These are phyloP conservation scores for Trifolium repens DNA, from an alignment of 306 rosid species.

Conservation along the genomic window DNA sequence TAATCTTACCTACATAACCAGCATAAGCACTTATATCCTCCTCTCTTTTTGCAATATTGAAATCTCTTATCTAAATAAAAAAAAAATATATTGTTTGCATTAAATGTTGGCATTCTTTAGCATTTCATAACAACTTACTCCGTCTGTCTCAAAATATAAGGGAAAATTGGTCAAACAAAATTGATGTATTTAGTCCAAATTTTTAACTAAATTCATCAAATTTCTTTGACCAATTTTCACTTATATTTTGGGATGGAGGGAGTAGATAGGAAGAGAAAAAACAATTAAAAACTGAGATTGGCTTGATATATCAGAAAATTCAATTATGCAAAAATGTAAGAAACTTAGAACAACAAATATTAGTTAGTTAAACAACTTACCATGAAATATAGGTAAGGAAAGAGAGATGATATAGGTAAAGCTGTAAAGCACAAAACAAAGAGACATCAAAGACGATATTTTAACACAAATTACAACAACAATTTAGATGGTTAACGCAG, in stretches of 20 bases:
- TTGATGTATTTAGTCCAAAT: too few relatives aligned
- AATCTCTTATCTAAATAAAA: constrained; percentile 71
- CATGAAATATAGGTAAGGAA: constrained; percentile 51
- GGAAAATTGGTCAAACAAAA: too few relatives aligned
- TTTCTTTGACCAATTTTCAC: too few relatives aligned
- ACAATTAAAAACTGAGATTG: too few relatives aligned
- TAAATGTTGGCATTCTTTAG: neutral
- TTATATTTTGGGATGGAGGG: too few relatives aligned
- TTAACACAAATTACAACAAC: too few relatives aligned
- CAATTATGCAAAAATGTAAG: neutral
- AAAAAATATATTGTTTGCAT: neutral
- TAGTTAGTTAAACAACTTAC: constrained; percentile 30
- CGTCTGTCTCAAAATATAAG: too few relatives aligned
- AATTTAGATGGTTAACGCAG: too few relatives aligned
- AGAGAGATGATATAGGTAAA: constrained; percentile 48
- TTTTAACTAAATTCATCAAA: too few relatives aligned
- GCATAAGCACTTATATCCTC: constrained; percentile 83
- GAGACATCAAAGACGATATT: neutral
- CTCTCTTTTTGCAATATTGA: constrained; percentile 70
- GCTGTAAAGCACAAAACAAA: constrained; percentile 36
- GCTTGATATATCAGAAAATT: too few relatives aligned
- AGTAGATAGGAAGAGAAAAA: too few relatives aligned
- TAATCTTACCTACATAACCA: constrained; percentile 72
- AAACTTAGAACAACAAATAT: neutral
- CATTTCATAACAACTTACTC: too few relatives aligned